A percentile compares a stretch with the other conserved stretches of the same genome.
Evolutionary conservation across 2,329 filamentous ascomycete genomes (phyloP).

Genomic region (Aspergillaceae sp.): DNA sequence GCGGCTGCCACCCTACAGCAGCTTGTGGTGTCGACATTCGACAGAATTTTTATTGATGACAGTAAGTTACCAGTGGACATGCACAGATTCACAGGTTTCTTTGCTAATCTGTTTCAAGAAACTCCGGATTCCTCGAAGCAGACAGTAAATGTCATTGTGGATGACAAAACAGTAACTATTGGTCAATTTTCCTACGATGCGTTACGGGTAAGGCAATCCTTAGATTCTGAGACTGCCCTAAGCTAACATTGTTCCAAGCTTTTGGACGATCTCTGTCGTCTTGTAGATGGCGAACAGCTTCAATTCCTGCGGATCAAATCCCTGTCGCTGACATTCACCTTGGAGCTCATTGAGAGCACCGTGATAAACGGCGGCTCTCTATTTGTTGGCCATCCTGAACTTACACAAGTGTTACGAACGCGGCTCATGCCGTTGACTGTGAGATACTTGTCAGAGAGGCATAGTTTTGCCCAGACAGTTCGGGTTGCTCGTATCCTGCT

Average conservation of each 20-base stretch:
- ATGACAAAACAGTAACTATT: constrained; percentile 57
- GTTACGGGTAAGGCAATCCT: constrained; percentile 50
- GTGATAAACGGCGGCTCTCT: constrained; percentile 76
- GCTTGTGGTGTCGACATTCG: constrained; percentile 83
- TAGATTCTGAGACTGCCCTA: not conserved
- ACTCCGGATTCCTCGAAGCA: constrained; percentile 42
- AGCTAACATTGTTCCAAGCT: constrained; percentile 42
- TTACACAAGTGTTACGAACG: constrained; percentile 66
- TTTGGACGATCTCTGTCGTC: constrained; percentile 80
- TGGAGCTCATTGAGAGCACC: constrained; percentile 88
- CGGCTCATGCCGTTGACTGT: constrained; percentile 78
- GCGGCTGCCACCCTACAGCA: constrained; percentile 95
- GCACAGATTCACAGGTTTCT: not conserved
- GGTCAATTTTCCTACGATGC: constrained; percentile 75
- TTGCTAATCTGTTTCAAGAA: constrained; percentile 11
- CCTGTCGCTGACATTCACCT: constrained; percentile 70
- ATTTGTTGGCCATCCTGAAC: constrained; percentile 69
- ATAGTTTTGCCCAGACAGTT: constrained; percentile 73
- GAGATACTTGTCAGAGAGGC: constrained; percentile 65
- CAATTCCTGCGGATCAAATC: constrained; percentile 72
- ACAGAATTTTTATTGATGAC: constrained; percentile 79
- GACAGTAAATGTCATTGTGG: constrained; percentile 59
- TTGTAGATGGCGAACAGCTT: constrained; percentile 75
- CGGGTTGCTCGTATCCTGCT: constrained; percentile 76
- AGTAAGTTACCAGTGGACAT: constrained; percentile 41